phyloP scores from a whole-genome alignment of 2,329 filamentous ascomycete genomes.

The Colletotrichum phormii region DNA sequence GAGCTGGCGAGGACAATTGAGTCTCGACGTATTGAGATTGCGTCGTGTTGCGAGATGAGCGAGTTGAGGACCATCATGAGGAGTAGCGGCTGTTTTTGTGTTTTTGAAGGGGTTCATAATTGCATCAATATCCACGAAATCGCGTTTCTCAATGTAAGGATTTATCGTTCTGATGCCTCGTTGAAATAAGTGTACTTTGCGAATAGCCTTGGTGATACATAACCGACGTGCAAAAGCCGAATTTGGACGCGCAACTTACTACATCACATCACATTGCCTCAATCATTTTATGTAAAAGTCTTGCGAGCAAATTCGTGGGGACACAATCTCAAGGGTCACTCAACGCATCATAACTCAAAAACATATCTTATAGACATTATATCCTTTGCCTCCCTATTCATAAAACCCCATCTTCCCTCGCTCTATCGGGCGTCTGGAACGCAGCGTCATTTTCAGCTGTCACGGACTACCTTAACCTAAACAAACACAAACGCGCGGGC shows the following conservation, averaged over 20 bases:
- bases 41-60: not conserved
- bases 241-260: too few relatives aligned
- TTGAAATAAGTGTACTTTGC: too few relatives aligned
- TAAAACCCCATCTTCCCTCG: slow-evolving; percentile 7
- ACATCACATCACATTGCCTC: too few relatives aligned
- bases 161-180: too few relatives aligned
- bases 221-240: too few relatives aligned
- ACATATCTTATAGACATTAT: slow-evolving; percentile 35
- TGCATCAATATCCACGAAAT: not conserved
- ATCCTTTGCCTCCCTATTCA: slow-evolving; percentile 30
- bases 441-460: slow-evolving; percentile 11
- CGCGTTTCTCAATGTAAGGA: not conserved
- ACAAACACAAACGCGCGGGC: not conserved
- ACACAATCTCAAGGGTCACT: not conserved
- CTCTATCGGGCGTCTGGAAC: slow-evolving; percentile 25
- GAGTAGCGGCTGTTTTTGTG: not conserved
- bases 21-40: too few relatives aligned
- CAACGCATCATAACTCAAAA: not conserved
- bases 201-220: too few relatives aligned
- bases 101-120: not conserved
- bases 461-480: not conserved
- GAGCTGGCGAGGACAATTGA: too few relatives aligned
- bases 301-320: not conserved
- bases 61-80: not conserved
- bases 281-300: too few relatives aligned